Base-by-base conservation (phyloP, 352 stramenopile genomes). In the Phytophthora hybrid region DNA sequence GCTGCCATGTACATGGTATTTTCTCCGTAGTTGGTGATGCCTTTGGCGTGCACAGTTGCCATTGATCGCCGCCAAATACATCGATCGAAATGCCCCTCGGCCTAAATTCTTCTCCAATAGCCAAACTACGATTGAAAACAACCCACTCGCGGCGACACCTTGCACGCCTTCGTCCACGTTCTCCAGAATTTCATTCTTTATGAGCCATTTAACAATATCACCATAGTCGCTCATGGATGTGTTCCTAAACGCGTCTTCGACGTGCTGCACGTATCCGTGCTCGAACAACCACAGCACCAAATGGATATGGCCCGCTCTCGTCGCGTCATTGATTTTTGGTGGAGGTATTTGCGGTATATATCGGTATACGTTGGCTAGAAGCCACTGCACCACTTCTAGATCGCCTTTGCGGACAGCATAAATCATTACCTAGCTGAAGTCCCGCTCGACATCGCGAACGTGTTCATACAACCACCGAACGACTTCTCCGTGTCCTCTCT, bases 171-270 rank as follows among this genome's bases (percentile, higher is more conserved):
- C 69, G 23, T 73, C 66, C 29, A 76, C 53, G 37, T 77, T 77
- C 19, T 76, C 73, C 9, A 74, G 54, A 13, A 76, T 62, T 32
- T 64, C 14, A 8, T 74, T 63, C 23, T 69, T 26, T 53, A 77
- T 59, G 3, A 80, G 59, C 74, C 70, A 81, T 55, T 76, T 63
- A 8, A 85, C 72, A 46, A 83, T 75, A 41, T 79, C 69, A 6
- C 74, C 23, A 46, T 73, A 64, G 6, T 55, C 68, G 26, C 59
- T 71, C 49, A 79, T 77, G 6, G 78, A 75, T 19, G 78, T 65
- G 23, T 80, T 65, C 31, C 71, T 59, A 46, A 82, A 71, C 26
- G 75, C 72, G 5, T 68, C 62, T 21, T 32, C 56, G 13, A 68
- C 70, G 23, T 73, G 57, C 13, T 75, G 37, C n/a, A 79, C 69